These are phyloP conservation scores for Mycena amicta DNA, from an alignment of 768 basidiomycete species.

Conservation along the genomic window DNA sequence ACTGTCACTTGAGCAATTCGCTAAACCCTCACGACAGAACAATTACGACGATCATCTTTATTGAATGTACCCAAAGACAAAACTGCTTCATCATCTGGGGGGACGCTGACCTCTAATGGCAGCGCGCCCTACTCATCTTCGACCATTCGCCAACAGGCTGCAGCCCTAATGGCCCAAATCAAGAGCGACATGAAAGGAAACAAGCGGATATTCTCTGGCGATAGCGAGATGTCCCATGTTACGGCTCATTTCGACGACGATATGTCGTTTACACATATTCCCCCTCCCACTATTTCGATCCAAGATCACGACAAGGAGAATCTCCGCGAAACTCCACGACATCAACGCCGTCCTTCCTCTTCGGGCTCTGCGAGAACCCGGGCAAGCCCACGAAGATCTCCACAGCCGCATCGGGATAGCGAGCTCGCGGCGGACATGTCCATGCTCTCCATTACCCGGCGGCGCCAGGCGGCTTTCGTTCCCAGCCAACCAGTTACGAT, in stretches of 20 bases:
- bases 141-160: slow-evolving; percentile 75
- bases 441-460: slow-evolving; percentile 46
- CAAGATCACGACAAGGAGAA: slow-evolving; percentile 21
- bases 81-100: slow-evolving; percentile 33
- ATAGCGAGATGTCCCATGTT: slow-evolving; percentile 56
- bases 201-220: slow-evolving; percentile 72
- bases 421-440: slow-evolving; percentile 44
- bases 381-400: slow-evolving; percentile 46
- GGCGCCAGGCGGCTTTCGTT: slow-evolving; percentile 28
- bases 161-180: slow-evolving; percentile 83
- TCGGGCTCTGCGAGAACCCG: slow-evolving; percentile 17
- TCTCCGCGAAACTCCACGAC: slow-evolving; percentile 12
- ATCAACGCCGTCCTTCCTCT: slow-evolving; percentile 19
- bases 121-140: slow-evolving; percentile 57
- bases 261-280: slow-evolving; percentile 21
- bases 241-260: slow-evolving; percentile 38
- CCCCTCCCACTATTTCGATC: slow-evolving; percentile 12
- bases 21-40: slow-evolving; percentile 26
- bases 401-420: slow-evolving; percentile 41
- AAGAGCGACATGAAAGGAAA: slow-evolving; percentile 75
- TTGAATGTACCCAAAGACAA: slow-evolving; percentile 36
- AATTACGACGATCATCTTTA: slow-evolving; percentile 34
- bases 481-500: slow-evolving; percentile 24
- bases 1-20: neutral
- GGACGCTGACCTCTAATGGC: slow-evolving; percentile 34